Base-by-base conservation (phyloP, 495 filamentous ascomycete species). In the Tuber magnatum region DNA sequence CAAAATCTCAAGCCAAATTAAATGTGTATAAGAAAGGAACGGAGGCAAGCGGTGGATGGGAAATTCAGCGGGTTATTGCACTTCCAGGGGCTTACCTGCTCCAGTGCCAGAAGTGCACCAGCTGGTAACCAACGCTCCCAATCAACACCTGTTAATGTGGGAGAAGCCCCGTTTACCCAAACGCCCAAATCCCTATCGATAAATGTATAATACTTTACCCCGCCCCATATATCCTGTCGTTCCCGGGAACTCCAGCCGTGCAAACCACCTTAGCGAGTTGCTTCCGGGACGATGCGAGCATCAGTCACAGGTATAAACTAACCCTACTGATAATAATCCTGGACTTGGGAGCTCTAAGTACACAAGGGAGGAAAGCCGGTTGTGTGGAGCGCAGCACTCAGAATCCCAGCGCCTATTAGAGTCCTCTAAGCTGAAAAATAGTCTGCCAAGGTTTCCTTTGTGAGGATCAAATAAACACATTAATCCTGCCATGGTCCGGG, bases 21-120 rank as follows among this genome's bases (percentile, higher is more conserved):
- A 75, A 78, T 72, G 10, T 32, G 70, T 32, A 68, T 24, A 76
- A 35, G 40, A 70, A 40, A 46, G 51, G 68, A 73, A 69, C 22
- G 46, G 61, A 61, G 71, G 56, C 28, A 76, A 72, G 56, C 40
- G 38, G 69, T 70, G 41, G 41, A 3, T 56, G 48, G 28, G 48
- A 56, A n/a, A 10, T n/a, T 6, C 14, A 32, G 9, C 10, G 3
- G 51, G 8, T 61, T 61, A 35, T 12, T 32, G 4, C 28, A 32
- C 14, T 8, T 65, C 56, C 3, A 40, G 8, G 51, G 48, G 56
- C 16, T 28, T 32, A 32, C 56, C 2, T 18, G 56, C 28, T 32
- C n/a, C 24, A 35, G 56, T 16, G 4, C 56, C 28, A 18, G 28
- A 65, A 32, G 56, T 18, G 12, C 12, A 18, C 56, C 7, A 65